Base-by-base conservation (phyloP, 2,329 filamentous ascomycete species). In the Anthostomella pinea region DNA sequence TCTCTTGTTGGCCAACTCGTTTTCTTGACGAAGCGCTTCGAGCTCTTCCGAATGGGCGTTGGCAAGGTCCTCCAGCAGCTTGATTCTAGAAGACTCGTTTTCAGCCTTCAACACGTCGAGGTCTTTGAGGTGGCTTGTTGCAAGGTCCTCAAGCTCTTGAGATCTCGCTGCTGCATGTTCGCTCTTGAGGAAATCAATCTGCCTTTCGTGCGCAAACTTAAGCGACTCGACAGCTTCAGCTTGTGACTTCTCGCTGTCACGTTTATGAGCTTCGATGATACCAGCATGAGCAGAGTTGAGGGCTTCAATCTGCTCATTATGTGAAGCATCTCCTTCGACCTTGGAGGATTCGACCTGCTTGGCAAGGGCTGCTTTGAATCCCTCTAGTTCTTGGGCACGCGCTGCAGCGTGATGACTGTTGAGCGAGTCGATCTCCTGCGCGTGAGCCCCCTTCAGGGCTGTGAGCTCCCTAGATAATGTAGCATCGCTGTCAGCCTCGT, bases 311-410 rank as follows among this genome's bases (percentile, higher is more conserved):
- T 56, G 53, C 25, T 53, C 39, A 27, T 26, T 48, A 13, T 53
- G 56, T 15, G 57, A 51, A 5, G 44, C 54, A 17, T 58, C 41
- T n/a, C 55, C 56, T 40, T 58, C 56, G 1, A 38, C 44, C 39
- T 58, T 57, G 6, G 58, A 57, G 8, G 56, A 60, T 33, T 58
- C 54, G 3, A 58, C 38, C 33, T 61, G 57, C 30, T 60, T 60
- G 17, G 49, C 52, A 16, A 60, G 31, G 22, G 55, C 53, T 6
- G 53, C 50, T 39, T 57, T 52, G 41, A 61, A 59, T 5, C 48
- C 36, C n/a, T 57, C 54, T 4, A 61, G 37, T 34, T 58, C 57
- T 18, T 52, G 48, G 11, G 57, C 50, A 27, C 54, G 57, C 18
- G 53, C 52, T 15, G 50, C 44, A 23, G 57, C 52, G 33, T 60